Evolutionary conservation across 305 asterid species (phyloP), one percentile per base, ranked within the genome.

Genomic region (Solanum hybrid): DNA sequence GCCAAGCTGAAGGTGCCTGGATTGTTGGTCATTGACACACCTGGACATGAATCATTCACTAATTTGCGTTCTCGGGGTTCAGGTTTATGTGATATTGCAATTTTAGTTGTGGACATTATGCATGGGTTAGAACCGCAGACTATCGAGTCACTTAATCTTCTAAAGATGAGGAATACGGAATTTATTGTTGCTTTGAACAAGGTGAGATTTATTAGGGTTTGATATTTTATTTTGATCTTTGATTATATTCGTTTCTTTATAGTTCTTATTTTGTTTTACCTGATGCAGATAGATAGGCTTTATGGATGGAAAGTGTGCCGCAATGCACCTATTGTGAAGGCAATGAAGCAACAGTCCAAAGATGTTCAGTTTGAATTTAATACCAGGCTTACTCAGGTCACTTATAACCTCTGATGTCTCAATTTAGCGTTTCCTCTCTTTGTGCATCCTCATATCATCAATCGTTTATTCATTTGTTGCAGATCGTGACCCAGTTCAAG

Each of bases 71-170:
- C 99, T 91, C 95, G 99, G 51, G 99, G 99, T 88, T 98, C 99
- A 64, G 99, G 99, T 86, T 92, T 98, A 90, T 98, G 99, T 93
- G 99, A 97, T 88, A 95, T 98, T 91, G 99, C 99, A 82, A 95
- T 98, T 90, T 92, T 98, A 92, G 99, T 96, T 27, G 98, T 97
- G 72, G 99, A 98, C 92, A 97, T 98, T 90, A 98, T 97, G 99
- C 99, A 98, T 90, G 99, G 99, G 27, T 91, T 98, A 93, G 99
- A 98, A 91, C 99, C 94, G 27, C 99, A 98, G 91, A 98, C 99
- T 22, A 96, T 98, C 42, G 99, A 97, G 80, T 98, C 99, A 3
- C 98, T 98, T 88, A 95, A 96, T 95, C 99, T 98, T 88, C 91
- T 98, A 93, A 96, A 92, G 95, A 95, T 94, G 99, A 94, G 99